Percentiles rank a stretch among this genome's conserved stretches.
Conservation (phyloP, 1,284 basidiomycete genomes). For the Puccinia hordei region DNA sequence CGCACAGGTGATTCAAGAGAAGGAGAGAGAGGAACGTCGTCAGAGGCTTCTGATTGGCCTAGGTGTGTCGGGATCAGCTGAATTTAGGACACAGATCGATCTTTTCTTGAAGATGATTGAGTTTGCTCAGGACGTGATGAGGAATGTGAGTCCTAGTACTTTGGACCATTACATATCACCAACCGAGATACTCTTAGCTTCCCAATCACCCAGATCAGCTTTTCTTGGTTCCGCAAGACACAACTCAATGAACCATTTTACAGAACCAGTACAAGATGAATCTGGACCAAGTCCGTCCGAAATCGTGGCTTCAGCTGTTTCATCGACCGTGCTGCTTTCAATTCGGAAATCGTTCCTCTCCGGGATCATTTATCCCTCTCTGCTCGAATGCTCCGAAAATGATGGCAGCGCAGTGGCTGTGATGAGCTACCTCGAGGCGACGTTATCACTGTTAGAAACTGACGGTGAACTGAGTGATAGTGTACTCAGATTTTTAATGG, state of each 20-base stretch:
- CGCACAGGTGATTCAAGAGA: conserved; percentile 62
- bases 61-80: conserved; percentile 72
- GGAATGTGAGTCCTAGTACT: conserved; percentile 58
- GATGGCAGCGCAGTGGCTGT: conserved; percentile 95
- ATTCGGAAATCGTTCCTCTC: conserved; percentile 84
- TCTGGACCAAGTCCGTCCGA: conserved; percentile 27
- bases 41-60: conserved; percentile 69
- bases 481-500: conserved; percentile 76
- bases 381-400: conserved; percentile 85
- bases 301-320: conserved; percentile 51
- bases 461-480: conserved; percentile 69
- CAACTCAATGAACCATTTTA: conserved; percentile 56
- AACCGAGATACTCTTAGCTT: conserved; percentile 38
- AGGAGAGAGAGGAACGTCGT: conserved; percentile 65
- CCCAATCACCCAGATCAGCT: conserved; percentile 50
- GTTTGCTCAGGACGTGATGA: conserved; percentile 81
- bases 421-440: conserved; percentile 91
- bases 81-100: conserved; percentile 78
- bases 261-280: neutral
- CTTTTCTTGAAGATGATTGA: conserved; percentile 86
- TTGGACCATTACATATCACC: conserved; percentile 65
- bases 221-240: neutral
- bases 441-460: conserved; percentile 74
- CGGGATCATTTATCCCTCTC: conserved; percentile 88
- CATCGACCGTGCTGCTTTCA: conserved; percentile 72